These are phyloP conservation scores for Chaetoceros muelleri DNA, from an alignment of 108 stramenopile species.

Conservation along the genomic window DNA sequence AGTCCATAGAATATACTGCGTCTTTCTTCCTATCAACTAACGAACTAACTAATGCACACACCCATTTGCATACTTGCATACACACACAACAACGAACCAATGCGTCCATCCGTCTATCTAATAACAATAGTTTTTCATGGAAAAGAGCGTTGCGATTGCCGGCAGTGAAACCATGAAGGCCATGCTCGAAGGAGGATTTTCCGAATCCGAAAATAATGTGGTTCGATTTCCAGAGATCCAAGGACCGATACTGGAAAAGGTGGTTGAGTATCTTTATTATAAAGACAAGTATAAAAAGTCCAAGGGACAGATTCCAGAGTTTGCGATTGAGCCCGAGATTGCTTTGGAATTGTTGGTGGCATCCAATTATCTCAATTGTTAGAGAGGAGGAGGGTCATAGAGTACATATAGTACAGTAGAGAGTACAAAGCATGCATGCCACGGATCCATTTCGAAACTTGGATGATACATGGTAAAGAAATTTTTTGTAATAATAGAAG, in stretches of 20 bases:
- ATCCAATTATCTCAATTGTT: slow-evolving; percentile 76
- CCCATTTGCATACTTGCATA: no score
- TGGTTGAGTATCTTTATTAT: slow-evolving; percentile 74
- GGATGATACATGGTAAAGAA: no score
- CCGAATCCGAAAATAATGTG: slow-evolving; percentile 68
- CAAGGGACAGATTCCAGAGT: slow-evolving; percentile 59
- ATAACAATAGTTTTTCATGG: slow-evolving; percentile 20
- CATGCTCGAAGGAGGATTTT: slow-evolving; percentile 74
- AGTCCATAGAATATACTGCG: background rate
- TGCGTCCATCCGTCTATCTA: no score
- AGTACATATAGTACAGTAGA: no score
- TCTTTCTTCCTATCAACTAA: no score
- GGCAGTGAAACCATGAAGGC: slow-evolving; percentile 50
- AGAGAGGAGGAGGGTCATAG: background rate
- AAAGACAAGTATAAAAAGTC: slow-evolving; percentile 57
- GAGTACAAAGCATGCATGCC: no score
- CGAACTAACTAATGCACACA: no score
- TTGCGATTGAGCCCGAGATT: slow-evolving; percentile 75
- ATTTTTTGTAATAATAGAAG: no score
- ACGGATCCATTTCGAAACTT: no score
- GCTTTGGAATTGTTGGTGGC: slow-evolving; percentile 79
- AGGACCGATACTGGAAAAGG: slow-evolving; percentile 57
- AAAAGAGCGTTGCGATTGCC: slow-evolving; percentile 26
- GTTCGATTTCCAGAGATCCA: slow-evolving; percentile 75
- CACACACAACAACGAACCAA: no score